Conservation (phyloP, 768 basidiomycete species). For the Termitomyces heimii region DNA sequence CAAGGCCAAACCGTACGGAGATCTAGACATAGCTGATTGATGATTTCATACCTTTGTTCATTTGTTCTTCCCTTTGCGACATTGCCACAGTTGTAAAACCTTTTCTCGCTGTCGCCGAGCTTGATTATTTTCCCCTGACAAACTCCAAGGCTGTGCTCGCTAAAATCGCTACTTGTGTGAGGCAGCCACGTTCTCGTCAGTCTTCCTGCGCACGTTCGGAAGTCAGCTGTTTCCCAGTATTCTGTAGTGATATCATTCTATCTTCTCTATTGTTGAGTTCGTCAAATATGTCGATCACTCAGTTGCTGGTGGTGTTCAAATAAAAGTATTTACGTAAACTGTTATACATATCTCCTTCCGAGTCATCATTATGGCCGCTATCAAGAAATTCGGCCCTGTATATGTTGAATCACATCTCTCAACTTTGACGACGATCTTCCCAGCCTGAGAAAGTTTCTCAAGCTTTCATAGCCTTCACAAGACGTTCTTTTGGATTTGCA, state of each 20-base stretch:
- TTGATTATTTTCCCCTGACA: not conserved
- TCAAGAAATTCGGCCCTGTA: not conserved
- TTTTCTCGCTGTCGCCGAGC: not conserved
- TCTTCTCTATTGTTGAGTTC: not conserved
- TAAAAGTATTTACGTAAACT: conserved; percentile 6
- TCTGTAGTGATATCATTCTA: not conserved
- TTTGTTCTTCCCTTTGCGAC: not conserved
- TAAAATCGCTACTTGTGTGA: not conserved
- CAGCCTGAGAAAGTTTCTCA: not conserved
- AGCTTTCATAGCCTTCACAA: not conserved
- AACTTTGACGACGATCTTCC: not conserved
- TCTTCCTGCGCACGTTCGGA: not conserved
- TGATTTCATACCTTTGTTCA: conserved; percentile 9
- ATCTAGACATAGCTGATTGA: conserved; percentile 62
- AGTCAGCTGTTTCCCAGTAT: not conserved
- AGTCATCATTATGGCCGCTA: not conserved
- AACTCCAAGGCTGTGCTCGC: not conserved
- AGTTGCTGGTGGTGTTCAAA: not conserved
- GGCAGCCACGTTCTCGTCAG: not conserved
- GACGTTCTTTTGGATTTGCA: not conserved
- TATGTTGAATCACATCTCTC: not conserved
- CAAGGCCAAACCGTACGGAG: conserved; percentile 87
- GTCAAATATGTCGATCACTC: not conserved
- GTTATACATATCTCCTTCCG: not conserved
- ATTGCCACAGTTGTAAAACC: not conserved